phyloP scores from a whole-genome alignment of 108 stramenopile genomes.

The Fragilaria crotonensis region DNA sequence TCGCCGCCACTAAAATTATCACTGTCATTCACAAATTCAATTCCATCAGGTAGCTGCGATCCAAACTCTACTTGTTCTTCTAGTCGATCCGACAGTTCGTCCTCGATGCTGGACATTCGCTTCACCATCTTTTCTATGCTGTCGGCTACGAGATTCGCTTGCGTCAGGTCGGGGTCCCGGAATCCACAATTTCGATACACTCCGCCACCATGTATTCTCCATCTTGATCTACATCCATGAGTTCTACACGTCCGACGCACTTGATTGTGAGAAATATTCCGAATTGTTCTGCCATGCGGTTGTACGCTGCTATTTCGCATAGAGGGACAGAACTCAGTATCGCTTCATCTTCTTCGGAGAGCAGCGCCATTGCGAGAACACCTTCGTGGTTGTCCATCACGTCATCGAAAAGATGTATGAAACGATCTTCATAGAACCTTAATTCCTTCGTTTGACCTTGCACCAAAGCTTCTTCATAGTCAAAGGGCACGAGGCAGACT shows the following conservation, averaged over 20 bases:
- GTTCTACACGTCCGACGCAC: conserved; percentile 1
- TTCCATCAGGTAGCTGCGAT: too few relatives aligned
- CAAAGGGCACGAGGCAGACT: conserved; percentile 3
- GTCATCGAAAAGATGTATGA: neutral
- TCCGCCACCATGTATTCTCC: neutral
- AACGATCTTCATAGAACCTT: conserved; percentile 1
- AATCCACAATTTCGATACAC: neutral
- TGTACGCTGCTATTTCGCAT: conserved; percentile 2
- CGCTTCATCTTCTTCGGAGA: neutral
- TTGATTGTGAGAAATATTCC: conserved; percentile 3
- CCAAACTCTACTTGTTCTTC: neutral
- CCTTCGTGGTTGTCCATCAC: neutral
- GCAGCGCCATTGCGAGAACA: conserved; percentile 1
- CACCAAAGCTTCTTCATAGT: neutral
- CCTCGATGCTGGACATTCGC: neutral
- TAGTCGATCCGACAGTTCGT: neutral
- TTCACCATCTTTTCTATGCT: neutral
- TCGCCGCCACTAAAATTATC: too few relatives aligned
- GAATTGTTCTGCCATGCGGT: conserved; percentile 1
- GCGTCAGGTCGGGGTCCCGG: neutral
- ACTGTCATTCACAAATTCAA: too few relatives aligned
- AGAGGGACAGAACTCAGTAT: neutral
- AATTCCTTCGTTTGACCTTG: conserved; percentile 5
- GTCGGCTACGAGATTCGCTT: neutral
- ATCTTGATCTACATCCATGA: neutral